Evolutionary conservation across 1,284 basidiomycete species (phyloP).

Genomic region (Xerocomus nothofagi): DNA sequence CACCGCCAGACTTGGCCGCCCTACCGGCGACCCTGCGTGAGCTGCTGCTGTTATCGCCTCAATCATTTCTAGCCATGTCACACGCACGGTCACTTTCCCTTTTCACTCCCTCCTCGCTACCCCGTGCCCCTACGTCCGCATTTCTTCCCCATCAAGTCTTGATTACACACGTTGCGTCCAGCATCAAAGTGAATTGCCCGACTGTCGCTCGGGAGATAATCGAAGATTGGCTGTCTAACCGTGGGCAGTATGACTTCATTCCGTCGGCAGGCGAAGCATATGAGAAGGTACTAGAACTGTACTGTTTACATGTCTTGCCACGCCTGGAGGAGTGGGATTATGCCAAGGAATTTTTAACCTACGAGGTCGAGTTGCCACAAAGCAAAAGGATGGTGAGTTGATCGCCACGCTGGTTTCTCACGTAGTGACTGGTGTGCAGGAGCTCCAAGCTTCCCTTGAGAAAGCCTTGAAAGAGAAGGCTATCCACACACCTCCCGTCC

Average conservation of each 20-base stretch:
- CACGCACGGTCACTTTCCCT: slow-evolving; percentile 64
- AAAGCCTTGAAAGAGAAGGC: slow-evolving; percentile 21
- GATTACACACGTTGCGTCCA: slow-evolving; percentile 65
- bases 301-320: slow-evolving; percentile 69
- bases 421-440: slow-evolving; percentile 34
- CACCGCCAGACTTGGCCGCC: slow-evolving; percentile 46
- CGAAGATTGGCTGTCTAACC: slow-evolving; percentile 71
- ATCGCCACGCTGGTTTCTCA: background rate
- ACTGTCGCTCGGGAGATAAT: slow-evolving; percentile 61
- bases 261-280: slow-evolving; percentile 53
- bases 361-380: slow-evolving; percentile 62
- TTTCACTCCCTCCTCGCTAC: slow-evolving; percentile 54
- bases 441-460: slow-evolving; percentile 43
- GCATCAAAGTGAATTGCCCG: slow-evolving; percentile 62
- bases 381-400: slow-evolving; percentile 54
- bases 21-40: slow-evolving; percentile 53
- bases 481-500: slow-evolving; percentile 10
- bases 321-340: slow-evolving; percentile 76
- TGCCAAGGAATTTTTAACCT: slow-evolving; percentile 67
- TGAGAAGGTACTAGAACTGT: slow-evolving; percentile 70
- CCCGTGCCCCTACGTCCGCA: slow-evolving; percentile 45
- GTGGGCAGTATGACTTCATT: slow-evolving; percentile 39
- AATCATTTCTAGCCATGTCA: slow-evolving; percentile 53
- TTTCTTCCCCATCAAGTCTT: slow-evolving; percentile 69
- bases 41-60: slow-evolving; percentile 56